These are phyloP conservation scores for Halophytophthora polymorphica DNA, from an alignment of 352 stramenopile species.

Conservation along the genomic window DNA sequence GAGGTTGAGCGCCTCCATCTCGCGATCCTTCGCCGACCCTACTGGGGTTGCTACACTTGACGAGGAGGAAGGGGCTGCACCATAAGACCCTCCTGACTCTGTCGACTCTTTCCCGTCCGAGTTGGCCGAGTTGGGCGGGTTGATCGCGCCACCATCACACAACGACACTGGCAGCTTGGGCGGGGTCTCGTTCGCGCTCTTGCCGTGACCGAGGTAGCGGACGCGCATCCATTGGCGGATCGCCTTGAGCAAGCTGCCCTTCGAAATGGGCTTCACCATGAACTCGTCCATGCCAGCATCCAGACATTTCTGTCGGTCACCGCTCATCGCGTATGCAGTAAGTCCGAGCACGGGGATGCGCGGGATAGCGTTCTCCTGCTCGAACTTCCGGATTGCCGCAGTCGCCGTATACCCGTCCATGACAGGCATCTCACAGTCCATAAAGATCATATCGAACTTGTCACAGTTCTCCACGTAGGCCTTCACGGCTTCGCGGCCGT, in stretches of 20 bases:
- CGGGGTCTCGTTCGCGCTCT: constrained; percentile 20
- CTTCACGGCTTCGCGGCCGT: constrained; percentile 60
- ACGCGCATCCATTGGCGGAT: constrained; percentile 69
- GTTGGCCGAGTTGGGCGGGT: constrained; percentile 20
- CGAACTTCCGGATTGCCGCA: constrained; percentile 55
- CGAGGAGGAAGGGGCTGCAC: constrained; percentile 1
- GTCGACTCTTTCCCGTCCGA: constrained; percentile 15
- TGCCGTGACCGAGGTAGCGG: constrained; percentile 41
- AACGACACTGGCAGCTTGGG: too few relatives aligned
- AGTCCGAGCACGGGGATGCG: constrained; percentile 67
- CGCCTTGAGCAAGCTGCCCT: constrained; percentile 53
- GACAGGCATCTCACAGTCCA: constrained; percentile 82
- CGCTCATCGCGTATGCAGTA: constrained; percentile 73
- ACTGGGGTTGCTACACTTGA: not conserved
- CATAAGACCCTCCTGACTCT: constrained; percentile 5
- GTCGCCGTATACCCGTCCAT: constrained; percentile 82
- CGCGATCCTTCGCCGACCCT: constrained; percentile 15
- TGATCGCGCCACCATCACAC: too few relatives aligned
- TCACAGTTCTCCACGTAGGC: constrained; percentile 46
- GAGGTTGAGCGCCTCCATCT: constrained; percentile 14
- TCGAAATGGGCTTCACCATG: constrained; percentile 78
- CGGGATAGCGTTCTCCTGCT: constrained; percentile 52
- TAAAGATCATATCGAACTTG: constrained; percentile 71
- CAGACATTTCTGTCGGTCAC: constrained; percentile 71
- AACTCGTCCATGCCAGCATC: constrained; percentile 74